Evolutionary conservation across 1,139 yeast genomes (phyloP), one percentile per base, ranked within the genome.

Genomic region (Nakaseomyces kungkrabaensis): DNA sequence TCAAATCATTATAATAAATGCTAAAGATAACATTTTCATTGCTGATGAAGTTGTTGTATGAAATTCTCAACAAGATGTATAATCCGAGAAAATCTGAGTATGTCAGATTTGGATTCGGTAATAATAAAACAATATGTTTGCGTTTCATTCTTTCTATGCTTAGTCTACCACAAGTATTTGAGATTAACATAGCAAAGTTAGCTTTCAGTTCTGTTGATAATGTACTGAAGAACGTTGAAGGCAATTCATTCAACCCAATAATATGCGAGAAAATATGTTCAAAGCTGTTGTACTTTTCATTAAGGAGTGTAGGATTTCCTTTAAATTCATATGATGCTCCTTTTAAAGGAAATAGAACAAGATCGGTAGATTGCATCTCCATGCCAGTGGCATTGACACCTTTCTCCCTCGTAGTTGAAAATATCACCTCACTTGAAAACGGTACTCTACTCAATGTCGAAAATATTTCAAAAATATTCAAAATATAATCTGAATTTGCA

Each of bases 381-480:
- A 60, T 46, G 1, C 60, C 51, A 3, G 50, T 44, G 9, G 68
- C 56, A 47, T 63, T 63, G 1, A 60, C 52, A 0, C 68, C 68
- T 46, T 67, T 63, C 46, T 69, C 75, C 42, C 67, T 65, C 3
- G 68, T 70, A 1, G 82, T 70, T 0, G 82, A 72, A 51, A 77
- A 73, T 17, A 78, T 68, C 4, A 81, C 75, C 54, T 73, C 76
- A n/a, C 82, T 75, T 6, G 76, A 60, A 59, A 75, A 76, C 4
- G 72, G 72, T 48, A 78, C 71, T 24, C 74, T 73, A 53, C 77
- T 71, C 54, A 79, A 63, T 36, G 76, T 75, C 46, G 80, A 70
- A 56, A 80, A 79, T 0, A 80, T 74, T 50, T 74, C 76, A 50
- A 79, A 71, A 32, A 79, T 77, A 41, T 78, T 72, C 50, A 80